A percentile compares a stretch with the other conserved stretches of the same genome.
These are phyloP conservation scores for Cyamopsis tetragonoloba DNA, from an alignment of 306 rosid genomes.

Conservation along the genomic window DNA sequence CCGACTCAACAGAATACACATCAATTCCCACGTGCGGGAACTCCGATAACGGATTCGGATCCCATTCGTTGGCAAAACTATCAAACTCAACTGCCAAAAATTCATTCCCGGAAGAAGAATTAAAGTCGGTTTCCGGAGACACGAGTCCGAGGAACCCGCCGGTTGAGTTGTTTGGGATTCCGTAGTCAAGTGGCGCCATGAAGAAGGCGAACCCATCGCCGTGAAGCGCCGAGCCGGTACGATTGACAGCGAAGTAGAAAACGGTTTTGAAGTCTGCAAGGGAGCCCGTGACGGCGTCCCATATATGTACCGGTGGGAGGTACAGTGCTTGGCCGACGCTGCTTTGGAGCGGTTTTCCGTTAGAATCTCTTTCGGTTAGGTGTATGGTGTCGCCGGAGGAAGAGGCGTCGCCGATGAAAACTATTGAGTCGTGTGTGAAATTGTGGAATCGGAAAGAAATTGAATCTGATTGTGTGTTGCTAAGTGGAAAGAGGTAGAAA, in stretches of 20 bases:
- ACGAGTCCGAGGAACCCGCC: slow-evolving; percentile 41
- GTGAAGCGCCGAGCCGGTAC: neutral
- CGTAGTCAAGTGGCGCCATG: neutral
- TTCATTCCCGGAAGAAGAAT: neutral
- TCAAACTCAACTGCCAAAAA: slow-evolving; percentile 37
- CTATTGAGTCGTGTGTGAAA: no score
- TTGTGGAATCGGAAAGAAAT: no score
- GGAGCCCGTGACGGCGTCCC: slow-evolving; percentile 1
- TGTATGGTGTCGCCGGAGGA: no score
- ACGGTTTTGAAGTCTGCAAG: slow-evolving; percentile 15
- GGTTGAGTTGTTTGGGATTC: neutral
- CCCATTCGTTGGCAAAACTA: slow-evolving; percentile 15
- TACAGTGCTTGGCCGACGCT: slow-evolving; percentile 26
- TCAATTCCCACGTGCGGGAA: slow-evolving; percentile 37
- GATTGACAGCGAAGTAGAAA: slow-evolving; percentile 15
- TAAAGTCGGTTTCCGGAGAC: neutral
- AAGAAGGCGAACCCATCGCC: slow-evolving; percentile 42
- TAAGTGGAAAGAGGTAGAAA: no score
- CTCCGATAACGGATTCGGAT: neutral
- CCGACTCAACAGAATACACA: slow-evolving; percentile 22
- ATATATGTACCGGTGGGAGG: neutral
- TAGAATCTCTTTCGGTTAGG: no score
- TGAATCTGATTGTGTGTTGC: no score
- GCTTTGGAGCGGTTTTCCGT: neutral
- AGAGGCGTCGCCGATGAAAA: no score